Evolutionary conservation across 208 protist genomes (phyloP), one percentile per base, ranked within the genome.

Genomic region (Leishmania tarentolae): DNA sequence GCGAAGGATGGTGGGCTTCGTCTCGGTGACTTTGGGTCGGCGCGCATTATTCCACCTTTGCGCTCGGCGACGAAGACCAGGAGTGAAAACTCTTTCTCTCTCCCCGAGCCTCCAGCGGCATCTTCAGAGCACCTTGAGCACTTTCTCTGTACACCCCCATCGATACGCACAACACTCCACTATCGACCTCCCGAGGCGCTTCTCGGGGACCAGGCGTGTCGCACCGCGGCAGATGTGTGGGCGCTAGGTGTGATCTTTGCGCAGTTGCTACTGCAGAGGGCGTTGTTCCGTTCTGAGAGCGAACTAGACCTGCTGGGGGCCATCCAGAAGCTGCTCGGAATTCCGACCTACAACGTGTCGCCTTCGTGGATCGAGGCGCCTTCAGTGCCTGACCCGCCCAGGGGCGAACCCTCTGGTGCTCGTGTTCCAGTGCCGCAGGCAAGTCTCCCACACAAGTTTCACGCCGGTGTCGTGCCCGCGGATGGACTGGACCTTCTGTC

Each of bases 1-100:
- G 82, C 80, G 24, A 57, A 76, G 24, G 80, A 90, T 28, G 94
- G 93, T 42, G 85, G 83, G n/a, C 71, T 98, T 63, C 92, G 94
- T 15, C 83, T 98, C 21, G 87, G 89, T 28, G 96, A 98, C 83
- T 98, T 98, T 86, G 96, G 96, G 61, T 95, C 91, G 47, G 91
- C 93, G 3, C 87, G 96, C 28, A 87, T 97, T 24, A 69, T 90
- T 42, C 86, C 82, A 4, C 69, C 80, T 37, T 65, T 37, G 47
- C 53, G 46, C 28, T 50, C 56, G 53, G 44, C 15, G 19, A 31
- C 74, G 6, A 63, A 42, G 74, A 46, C 56, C 35, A 31, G 31
- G 44, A 31, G 21, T 46, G 42, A 50, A 28, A 73, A 35, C 69
- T 73, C 69, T 37, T 44, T 2, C 9, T 50, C 69, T 46, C 2